Evolutionary conservation across 805 yeast species (phyloP), one percentile per base, ranked within the genome.

Genomic region (Wickerhamiella cacticola): DNA sequence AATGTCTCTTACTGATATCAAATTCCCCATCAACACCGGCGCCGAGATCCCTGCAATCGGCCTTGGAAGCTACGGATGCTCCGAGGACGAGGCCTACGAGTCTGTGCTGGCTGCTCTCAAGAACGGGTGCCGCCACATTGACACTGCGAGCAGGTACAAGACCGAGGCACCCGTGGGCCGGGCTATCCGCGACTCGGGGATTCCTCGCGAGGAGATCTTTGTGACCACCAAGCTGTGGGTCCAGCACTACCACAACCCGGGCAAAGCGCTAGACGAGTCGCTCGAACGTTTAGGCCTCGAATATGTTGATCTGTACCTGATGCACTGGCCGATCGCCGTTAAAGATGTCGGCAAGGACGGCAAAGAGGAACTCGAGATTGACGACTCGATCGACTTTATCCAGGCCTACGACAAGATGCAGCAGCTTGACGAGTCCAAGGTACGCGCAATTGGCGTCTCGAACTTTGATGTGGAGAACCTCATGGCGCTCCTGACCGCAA

Each of bases 401-500:
- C 70, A 79, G 57, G 78, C 84, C 18, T 82, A 78, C 78, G 76
- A 72, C 56, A 65, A 63, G 29, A 63, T 84, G 75, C 85, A 82
- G 65, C 66, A 73, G 55, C 64, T 81, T 44, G 69, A 75, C 42
- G 65, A 65, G 24, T 60, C 73, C 22, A 70, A 75, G 60, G 69
- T 75, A 22, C 75, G 70, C 55, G 75, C 87, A 19, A 73, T 84
- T 61, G 95, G 95, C 55, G 82, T 84, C 38, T 80, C 88, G 29
- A 84, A 84, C 66, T 76, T 79, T 61, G 72, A 82, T 15, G 64
- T 73, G 22, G 71, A 67, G 48, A 72, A 75, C 54, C 59, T 80
- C 52, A 65, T 72, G 50, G 69, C 63, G 45, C 65, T 83, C 50
- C 67, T 81, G 46, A 50, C 48, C n/a, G 52, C 52, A n/a, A 48